Conservation (phyloP, 768 basidiomycete genomes). For the Lanmaoa pseudosensibilis region DNA sequence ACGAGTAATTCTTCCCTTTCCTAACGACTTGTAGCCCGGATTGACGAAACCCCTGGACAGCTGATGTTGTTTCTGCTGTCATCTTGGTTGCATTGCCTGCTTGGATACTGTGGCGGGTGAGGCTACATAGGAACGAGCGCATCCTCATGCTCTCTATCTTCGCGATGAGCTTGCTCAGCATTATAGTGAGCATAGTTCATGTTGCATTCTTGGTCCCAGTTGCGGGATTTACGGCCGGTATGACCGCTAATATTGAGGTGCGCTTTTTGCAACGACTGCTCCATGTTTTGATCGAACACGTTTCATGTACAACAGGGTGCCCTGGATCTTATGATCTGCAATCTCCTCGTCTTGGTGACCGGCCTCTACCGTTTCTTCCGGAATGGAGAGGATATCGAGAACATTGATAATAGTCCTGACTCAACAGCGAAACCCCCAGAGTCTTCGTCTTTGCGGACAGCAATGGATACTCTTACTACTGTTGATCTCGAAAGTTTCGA, state of each 20-base stretch:
- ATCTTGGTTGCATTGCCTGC: constrained; percentile 11
- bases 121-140: constrained; percentile 6
- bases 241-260: constrained; percentile 19
- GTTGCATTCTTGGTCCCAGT: constrained; percentile 12
- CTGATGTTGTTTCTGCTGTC: constrained; percentile 9
- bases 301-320: constrained; percentile 11
- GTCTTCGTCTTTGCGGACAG: not conserved
- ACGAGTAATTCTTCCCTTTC: not conserved
- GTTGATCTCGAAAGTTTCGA: constrained; percentile 9
- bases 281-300: not conserved
- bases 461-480: constrained; percentile 7
- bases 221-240: constrained; percentile 4
- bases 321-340: constrained; percentile 14
- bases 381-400: constrained; percentile 3
- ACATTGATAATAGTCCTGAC: not conserved
- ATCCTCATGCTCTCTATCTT: constrained; percentile 13
- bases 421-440: not conserved
- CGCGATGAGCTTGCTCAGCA: constrained; percentile 10
- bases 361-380: constrained; percentile 9
- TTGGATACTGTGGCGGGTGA: constrained; percentile 6
- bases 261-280: not conserved
- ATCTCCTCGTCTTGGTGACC: constrained; percentile 20
- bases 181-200: constrained; percentile 13
- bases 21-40: not conserved
- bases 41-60: constrained; percentile 5